Percentiles rank a stretch among this genome's conserved stretches.
phyloP scores from a whole-genome alignment of 306 rosid species.

The Lathyrus sativus region DNA sequence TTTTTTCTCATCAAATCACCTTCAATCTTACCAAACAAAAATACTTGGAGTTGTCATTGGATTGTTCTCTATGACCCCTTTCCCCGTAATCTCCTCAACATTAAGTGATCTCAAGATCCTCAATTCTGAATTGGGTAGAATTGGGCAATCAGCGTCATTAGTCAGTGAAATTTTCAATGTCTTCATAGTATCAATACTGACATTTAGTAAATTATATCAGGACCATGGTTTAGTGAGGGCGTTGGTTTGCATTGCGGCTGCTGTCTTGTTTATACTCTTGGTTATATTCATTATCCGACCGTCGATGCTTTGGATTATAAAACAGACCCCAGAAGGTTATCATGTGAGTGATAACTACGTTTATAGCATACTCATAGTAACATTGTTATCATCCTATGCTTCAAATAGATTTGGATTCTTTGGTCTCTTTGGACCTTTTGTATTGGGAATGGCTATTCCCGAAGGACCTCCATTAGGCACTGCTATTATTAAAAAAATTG shows the following conservation, averaged over 20 bases:
- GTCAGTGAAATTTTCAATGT: conserved; percentile 49
- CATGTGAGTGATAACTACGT: conserved; percentile 55
- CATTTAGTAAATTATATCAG: neutral
- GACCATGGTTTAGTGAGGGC: neutral
- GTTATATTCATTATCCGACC: conserved; percentile 48
- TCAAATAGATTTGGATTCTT: conserved; percentile 35
- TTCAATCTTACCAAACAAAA: rapidly evolving
- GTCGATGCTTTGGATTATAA: conserved; percentile 60
- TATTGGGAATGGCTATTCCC: conserved; percentile 67
- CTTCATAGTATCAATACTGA: neutral
- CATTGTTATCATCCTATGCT: conserved; percentile 34
- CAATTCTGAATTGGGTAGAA: conserved; percentile 66
- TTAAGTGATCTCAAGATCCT: conserved; percentile 59
- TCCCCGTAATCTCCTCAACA: conserved; percentile 50
- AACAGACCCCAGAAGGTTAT: conserved; percentile 64
- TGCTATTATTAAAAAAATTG: conserved; percentile 56
- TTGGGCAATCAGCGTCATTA: conserved; percentile 55
- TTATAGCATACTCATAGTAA: conserved; percentile 36
- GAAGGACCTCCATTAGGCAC: conserved; percentile 78
- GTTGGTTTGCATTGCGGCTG: neutral
- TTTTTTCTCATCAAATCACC: neutral
- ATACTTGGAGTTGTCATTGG: conserved; percentile 16
- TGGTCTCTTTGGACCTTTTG: conserved; percentile 52
- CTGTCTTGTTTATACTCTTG: neutral
- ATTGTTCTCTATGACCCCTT: conserved; percentile 43